Conservation (phyloP, 2,329 filamentous ascomycete species). For the Colletotrichum scovillei region DNA sequence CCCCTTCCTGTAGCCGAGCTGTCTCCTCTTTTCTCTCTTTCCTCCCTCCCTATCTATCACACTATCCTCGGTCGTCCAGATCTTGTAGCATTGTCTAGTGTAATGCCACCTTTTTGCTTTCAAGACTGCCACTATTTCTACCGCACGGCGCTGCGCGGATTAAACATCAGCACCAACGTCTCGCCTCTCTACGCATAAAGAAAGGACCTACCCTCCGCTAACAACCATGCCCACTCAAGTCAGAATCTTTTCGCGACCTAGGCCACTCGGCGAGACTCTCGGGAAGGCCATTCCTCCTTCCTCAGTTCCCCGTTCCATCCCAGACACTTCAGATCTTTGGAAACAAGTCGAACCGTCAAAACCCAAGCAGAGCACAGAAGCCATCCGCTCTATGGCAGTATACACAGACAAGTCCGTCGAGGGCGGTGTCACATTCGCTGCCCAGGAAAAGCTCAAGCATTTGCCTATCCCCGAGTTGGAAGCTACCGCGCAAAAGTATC, state of each 20-base stretch:
- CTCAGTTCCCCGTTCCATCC: constrained; percentile 53
- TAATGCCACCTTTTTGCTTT: constrained; percentile 84
- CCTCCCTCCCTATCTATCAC: background rate
- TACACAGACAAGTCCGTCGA: constrained; percentile 65
- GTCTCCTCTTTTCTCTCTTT: background rate
- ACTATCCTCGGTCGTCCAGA: constrained; percentile 18
- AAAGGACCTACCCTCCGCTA: constrained; percentile 38
- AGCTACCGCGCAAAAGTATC: constrained; percentile 80
- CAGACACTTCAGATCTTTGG: constrained; percentile 45
- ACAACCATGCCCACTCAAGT: constrained; percentile 50
- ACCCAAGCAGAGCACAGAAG: background rate
- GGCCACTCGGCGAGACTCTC: constrained; percentile 78
- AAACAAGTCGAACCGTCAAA: constrained; percentile 24
- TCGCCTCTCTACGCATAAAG: constrained; percentile 78
- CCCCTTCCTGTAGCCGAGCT: constrained; percentile 4
- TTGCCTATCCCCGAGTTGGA: constrained; percentile 93
- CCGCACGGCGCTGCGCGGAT: constrained; percentile 86
- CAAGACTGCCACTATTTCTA: constrained; percentile 96
- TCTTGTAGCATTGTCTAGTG: constrained; percentile 49
- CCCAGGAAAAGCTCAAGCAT: constrained; percentile 89
- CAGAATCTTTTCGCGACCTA: constrained; percentile 67
- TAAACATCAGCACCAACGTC: constrained; percentile 84
- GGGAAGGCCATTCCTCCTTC: constrained; percentile 55
- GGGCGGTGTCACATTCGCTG: constrained; percentile 86
- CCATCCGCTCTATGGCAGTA: constrained; percentile 60